Percentiles rank a stretch among this genome's conserved stretches.
Conservation (phyloP, 108 stramenopile species). For the Pseudonitzschia delicatissima region DNA sequence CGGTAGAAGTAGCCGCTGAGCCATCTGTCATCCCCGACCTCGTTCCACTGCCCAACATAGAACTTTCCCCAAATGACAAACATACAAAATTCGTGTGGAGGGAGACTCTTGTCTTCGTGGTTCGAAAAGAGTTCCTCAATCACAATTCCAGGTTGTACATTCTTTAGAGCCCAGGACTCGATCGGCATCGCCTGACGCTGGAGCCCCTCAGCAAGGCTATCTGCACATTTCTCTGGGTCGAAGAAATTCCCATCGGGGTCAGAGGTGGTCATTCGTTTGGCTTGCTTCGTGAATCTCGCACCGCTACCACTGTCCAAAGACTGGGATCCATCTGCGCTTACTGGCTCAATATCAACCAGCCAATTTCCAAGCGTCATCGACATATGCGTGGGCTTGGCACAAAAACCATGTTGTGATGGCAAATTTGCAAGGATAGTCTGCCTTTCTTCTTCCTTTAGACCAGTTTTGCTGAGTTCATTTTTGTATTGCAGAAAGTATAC, state of each 20-base stretch:
- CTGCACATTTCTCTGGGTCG: slow-evolving; percentile 1
- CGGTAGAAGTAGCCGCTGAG: slow-evolving; percentile 10
- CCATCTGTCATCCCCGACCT: slow-evolving; percentile 9
- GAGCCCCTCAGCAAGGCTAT: slow-evolving; percentile 12
- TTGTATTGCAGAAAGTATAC: slow-evolving; percentile 3
- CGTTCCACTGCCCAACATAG: slow-evolving; percentile 8
- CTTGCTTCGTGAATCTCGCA: not conserved
- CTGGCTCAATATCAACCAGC: slow-evolving; percentile 10
- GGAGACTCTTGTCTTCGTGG: slow-evolving; percentile 1
- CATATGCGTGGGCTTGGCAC: slow-evolving; percentile 28
- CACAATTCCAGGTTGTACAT: slow-evolving; percentile 16
- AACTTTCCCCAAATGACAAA: slow-evolving; percentile 26
- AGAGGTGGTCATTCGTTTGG: not conserved
- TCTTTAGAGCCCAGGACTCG: slow-evolving; percentile 20
- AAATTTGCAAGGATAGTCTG: not conserved
- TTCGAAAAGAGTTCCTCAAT: slow-evolving; percentile 14
- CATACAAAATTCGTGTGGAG: slow-evolving; percentile 18
- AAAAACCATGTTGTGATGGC: not conserved
- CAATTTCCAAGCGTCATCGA: slow-evolving; percentile 16
- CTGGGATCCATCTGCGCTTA: not conserved
- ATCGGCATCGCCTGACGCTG: slow-evolving; percentile 10
- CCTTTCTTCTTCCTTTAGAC: slow-evolving; percentile 6
- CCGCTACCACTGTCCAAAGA: not conserved
- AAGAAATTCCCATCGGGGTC: not conserved
- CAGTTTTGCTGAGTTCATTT: slow-evolving; percentile 2